Evolutionary conservation across 1,284 basidiomycete species (phyloP).

Genomic region (Fistulina hepatica): DNA sequence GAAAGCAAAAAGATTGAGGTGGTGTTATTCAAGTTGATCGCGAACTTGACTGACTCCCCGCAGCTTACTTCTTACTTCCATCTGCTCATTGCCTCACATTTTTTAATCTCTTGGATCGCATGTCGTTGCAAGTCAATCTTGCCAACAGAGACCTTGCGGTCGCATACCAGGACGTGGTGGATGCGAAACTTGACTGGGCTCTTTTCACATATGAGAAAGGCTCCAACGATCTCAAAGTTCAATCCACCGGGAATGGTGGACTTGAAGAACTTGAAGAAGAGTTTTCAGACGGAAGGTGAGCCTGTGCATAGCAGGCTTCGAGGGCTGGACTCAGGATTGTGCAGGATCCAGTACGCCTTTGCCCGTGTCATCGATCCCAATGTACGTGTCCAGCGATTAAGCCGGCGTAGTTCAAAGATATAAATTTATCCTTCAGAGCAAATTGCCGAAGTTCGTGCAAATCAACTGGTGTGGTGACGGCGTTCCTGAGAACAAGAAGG

Average conservation of each 20-base stretch:
- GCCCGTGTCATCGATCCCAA: slow-evolving; percentile 81
- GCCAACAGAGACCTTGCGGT: slow-evolving; percentile 60
- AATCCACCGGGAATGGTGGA: slow-evolving; percentile 73
- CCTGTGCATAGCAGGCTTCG: not conserved
- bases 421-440: slow-evolving; percentile 37
- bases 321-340: not conserved
- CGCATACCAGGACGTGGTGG: slow-evolving; percentile 75
- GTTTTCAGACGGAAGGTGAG: slow-evolving; percentile 83
- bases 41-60: no score
- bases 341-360: slow-evolving; percentile 91
- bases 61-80: not conserved
- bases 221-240: slow-evolving; percentile 85
- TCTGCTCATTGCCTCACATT: not conserved
- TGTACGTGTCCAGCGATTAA: slow-evolving; percentile 31
- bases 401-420: not conserved
- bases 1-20: no score
- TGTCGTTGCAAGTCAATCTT: slow-evolving; percentile 72
- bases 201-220: slow-evolving; percentile 81
- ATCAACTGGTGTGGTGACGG: slow-evolving; percentile 94
- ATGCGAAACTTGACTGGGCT: slow-evolving; percentile 75
- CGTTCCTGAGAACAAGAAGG: slow-evolving; percentile 87
- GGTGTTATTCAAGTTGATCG: no score
- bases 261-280: slow-evolving; percentile 90
- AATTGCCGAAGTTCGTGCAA: slow-evolving; percentile 88
- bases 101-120: slow-evolving; percentile 19